Evolutionary conservation across 2,329 filamentous ascomycete genomes (phyloP).

Genomic region (Colletotrichum kahawae): DNA sequence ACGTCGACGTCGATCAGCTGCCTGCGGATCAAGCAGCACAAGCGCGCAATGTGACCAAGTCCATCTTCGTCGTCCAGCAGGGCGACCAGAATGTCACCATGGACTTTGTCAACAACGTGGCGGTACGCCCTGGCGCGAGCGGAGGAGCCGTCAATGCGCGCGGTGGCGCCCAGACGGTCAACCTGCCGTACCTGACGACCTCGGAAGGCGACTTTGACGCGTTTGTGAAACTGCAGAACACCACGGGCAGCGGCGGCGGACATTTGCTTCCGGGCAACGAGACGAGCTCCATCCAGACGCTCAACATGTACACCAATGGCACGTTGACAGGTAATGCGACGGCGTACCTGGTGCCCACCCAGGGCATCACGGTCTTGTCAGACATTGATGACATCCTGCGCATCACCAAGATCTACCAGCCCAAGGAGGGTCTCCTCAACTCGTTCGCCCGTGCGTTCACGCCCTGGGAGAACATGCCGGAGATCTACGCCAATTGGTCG

Average conservation of each 20-base stretch:
- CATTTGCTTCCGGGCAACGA: slow-evolving; percentile 67
- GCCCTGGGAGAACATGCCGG: slow-evolving; percentile 80
- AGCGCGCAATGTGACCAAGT: slow-evolving; percentile 74
- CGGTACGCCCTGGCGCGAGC: slow-evolving; percentile 55
- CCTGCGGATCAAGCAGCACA: slow-evolving; percentile 64
- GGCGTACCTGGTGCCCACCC: slow-evolving; percentile 74
- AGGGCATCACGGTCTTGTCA: slow-evolving; percentile 74
- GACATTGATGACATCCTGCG: slow-evolving; percentile 84
- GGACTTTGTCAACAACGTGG: slow-evolving; percentile 53
- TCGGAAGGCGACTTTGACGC: slow-evolving; percentile 74
- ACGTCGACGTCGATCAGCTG: slow-evolving; percentile 64
- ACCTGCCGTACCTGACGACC: slow-evolving; percentile 70
- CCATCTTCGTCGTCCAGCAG: slow-evolving; percentile 80
- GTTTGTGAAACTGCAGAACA: slow-evolving; percentile 68
- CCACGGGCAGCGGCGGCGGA: slow-evolving; percentile 52
- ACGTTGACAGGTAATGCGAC: slow-evolving; percentile 74
- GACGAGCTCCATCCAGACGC: slow-evolving; percentile 67
- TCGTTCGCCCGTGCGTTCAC: slow-evolving; percentile 75
- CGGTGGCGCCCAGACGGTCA: slow-evolving; percentile 67
- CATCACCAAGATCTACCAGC: slow-evolving; percentile 81
- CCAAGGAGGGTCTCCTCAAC: slow-evolving; percentile 76
- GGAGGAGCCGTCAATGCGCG: slow-evolving; percentile 57
- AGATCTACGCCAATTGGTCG: slow-evolving; percentile 79
- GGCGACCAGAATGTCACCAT: slow-evolving; percentile 66
- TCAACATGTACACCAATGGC: slow-evolving; percentile 72